Evolutionary conservation across 192 early-diverging fungal species (phyloP).

Genomic region (Entomortierella parvispora): DNA sequence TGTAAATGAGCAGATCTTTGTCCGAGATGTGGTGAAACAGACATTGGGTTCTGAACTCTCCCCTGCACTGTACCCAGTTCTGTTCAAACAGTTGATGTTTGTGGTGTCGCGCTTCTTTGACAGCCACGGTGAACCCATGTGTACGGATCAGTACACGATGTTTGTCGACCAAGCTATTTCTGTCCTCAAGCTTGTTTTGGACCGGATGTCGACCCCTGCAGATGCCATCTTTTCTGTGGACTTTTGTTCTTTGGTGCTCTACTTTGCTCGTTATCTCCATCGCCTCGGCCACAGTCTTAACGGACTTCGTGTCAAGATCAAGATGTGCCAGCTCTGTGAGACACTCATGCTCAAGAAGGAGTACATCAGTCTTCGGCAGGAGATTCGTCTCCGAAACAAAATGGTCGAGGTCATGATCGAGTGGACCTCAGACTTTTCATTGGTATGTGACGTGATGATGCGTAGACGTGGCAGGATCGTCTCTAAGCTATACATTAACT

Average conservation of each 20-base stretch:
- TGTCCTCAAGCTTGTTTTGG: slow-evolving; percentile 77
- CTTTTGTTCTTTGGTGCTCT: slow-evolving; percentile 71
- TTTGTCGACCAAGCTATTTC: slow-evolving; percentile 81
- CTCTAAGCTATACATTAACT: no score
- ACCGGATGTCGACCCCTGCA: slow-evolving; percentile 70
- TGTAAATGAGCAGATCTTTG: slow-evolving; percentile 75
- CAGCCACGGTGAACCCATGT: slow-evolving; percentile 61
- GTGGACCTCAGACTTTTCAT: slow-evolving; percentile 80
- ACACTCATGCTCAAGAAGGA: slow-evolving; percentile 80
- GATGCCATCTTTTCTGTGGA: slow-evolving; percentile 73
- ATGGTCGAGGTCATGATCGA: slow-evolving; percentile 77
- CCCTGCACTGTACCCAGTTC: slow-evolving; percentile 68
- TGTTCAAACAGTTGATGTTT: slow-evolving; percentile 66
- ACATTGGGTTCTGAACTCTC: slow-evolving; percentile 82
- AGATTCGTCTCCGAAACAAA: slow-evolving; percentile 78
- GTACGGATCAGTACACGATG: slow-evolving; percentile 70
- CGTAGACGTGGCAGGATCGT: not conserved
- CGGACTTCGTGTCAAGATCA: slow-evolving; percentile 75
- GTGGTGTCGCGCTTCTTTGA: slow-evolving; percentile 72
- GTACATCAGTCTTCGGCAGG: slow-evolving; percentile 73
- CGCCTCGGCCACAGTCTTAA: slow-evolving; percentile 62
- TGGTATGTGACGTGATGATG: slow-evolving; percentile 47
- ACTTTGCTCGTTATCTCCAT: slow-evolving; percentile 79
- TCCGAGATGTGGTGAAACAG: slow-evolving; percentile 82
- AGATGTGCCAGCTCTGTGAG: slow-evolving; percentile 81